Conservation (phyloP, 2,329 filamentous ascomycete species). For the Triangularia verruculosa region DNA sequence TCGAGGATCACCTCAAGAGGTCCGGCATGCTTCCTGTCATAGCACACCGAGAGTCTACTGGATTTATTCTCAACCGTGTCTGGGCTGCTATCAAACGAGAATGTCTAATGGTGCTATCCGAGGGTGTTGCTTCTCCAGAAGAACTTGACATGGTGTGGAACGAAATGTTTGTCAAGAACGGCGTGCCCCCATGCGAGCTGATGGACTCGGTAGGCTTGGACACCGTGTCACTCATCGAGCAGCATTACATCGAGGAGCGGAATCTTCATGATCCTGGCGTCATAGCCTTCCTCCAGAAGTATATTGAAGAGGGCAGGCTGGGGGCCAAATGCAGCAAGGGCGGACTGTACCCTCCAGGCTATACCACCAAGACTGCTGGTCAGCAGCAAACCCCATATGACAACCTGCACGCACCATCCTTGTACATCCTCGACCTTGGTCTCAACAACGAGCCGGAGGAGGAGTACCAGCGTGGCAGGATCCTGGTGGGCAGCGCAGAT, state of each 20-base stretch:
- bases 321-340: slow-evolving; percentile 43
- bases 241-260: slow-evolving; percentile 51
- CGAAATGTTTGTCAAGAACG: slow-evolving; percentile 37
- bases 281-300: slow-evolving; percentile 45
- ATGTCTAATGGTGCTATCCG: slow-evolving; percentile 45
- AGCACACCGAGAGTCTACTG: slow-evolving; percentile 49
- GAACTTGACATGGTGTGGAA: slow-evolving; percentile 49
- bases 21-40: slow-evolving; percentile 41
- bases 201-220: slow-evolving; percentile 53
- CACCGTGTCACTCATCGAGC: slow-evolving; percentile 51
- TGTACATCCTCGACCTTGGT: slow-evolving; percentile 34
- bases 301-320: slow-evolving; percentile 45
- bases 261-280: slow-evolving; percentile 39
- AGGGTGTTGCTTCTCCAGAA: slow-evolving; percentile 47
- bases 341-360: slow-evolving; percentile 37
- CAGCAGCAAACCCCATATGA: slow-evolving; percentile 13
- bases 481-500: slow-evolving; percentile 25
- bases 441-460: slow-evolving; percentile 21
- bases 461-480: slow-evolving; percentile 18
- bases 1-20: slow-evolving; percentile 40
- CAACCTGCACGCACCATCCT: slow-evolving; percentile 15
- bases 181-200: slow-evolving; percentile 33
- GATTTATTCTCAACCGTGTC: slow-evolving; percentile 54
- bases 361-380: slow-evolving; percentile 15
- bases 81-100: slow-evolving; percentile 58